Evolutionary conservation across 768 basidiomycete genomes (phyloP).

Genomic region (Amanita phalloides): DNA sequence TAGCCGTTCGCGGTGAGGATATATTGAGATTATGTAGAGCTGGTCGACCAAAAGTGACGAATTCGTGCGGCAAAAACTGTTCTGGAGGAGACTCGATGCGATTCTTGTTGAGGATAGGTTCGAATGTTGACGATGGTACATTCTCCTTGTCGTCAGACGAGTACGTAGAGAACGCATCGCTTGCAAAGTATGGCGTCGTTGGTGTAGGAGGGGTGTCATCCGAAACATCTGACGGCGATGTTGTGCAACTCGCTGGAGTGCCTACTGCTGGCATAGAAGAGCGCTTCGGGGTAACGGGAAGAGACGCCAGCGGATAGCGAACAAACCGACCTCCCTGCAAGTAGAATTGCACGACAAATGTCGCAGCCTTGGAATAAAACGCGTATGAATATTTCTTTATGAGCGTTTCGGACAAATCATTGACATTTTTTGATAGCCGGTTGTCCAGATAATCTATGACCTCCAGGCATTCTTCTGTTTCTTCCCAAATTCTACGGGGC

Average conservation of each 20-base stretch:
- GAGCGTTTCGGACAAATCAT: constrained; percentile 90
- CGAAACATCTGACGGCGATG: constrained; percentile 62
- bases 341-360: constrained; percentile 89
- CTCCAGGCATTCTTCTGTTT: constrained; percentile 74
- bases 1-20: constrained; percentile 45
- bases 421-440: constrained; percentile 79
- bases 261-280: constrained; percentile 43
- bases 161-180: constrained; percentile 42
- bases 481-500: constrained; percentile 68
- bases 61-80: constrained; percentile 74
- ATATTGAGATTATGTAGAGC: constrained; percentile 73
- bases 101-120: constrained; percentile 64
- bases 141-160: constrained; percentile 79
- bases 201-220: constrained; percentile 83
- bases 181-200: constrained; percentile 57
- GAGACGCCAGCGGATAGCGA: constrained; percentile 31
- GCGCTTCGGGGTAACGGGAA: constrained; percentile 63
- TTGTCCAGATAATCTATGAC: constrained; percentile 81
- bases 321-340: constrained; percentile 75
- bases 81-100: constrained; percentile 59
- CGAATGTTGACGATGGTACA: constrained; percentile 47
- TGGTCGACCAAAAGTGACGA: constrained; percentile 67
- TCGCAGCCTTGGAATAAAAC: constrained; percentile 94
- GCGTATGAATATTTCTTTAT: constrained; percentile 97
- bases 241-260: constrained; percentile 70